Conservation (phyloP, 805 yeast species). For the Maudiozyma bulderi region DNA sequence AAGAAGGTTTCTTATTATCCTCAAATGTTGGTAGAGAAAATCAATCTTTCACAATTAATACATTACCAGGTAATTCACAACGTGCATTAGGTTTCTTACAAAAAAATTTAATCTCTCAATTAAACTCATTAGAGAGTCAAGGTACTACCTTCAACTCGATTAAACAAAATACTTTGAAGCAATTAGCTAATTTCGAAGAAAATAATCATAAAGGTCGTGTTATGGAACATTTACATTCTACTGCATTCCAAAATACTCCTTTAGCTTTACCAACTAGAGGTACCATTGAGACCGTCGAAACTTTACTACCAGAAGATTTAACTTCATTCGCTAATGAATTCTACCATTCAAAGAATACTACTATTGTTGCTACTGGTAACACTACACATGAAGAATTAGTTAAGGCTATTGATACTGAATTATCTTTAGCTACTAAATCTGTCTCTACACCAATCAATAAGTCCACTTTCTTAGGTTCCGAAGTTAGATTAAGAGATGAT, state of each 20-base stretch:
- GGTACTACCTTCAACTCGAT: conserved; percentile 40
- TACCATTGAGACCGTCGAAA: conserved; percentile 53
- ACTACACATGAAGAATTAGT: conserved; percentile 60
- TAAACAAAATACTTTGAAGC: conserved; percentile 37
- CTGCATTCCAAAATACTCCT: conserved; percentile 83
- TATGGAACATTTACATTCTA: conserved; percentile 65
- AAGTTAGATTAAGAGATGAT: conserved; percentile 81
- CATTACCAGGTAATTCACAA: conserved; percentile 38
- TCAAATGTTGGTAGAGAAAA: conserved; percentile 52
- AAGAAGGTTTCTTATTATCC: conserved; percentile 48
- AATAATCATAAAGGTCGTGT: conserved; percentile 45
- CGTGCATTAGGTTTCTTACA: conserved; percentile 47
- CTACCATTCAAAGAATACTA: conserved; percentile 54
- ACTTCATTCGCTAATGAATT: conserved; percentile 45
- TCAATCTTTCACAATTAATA: conserved; percentile 51
- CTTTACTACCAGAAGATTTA: conserved; percentile 51
- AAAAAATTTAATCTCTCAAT: conserved; percentile 22
- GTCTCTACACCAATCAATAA: conserved; percentile 35
- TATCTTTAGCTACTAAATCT: conserved; percentile 26
- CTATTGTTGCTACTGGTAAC: conserved; percentile 62
- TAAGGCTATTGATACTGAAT: conserved; percentile 47
- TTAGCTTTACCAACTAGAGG: conserved; percentile 70
- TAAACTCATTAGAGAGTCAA: conserved; percentile 13
- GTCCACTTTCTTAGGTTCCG: conserved; percentile 74
- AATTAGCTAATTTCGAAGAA: conserved; percentile 48